Evolutionary conservation across 768 basidiomycete species (phyloP), one percentile per base, ranked within the genome.

Genomic region (Cyclocybe aegerita): DNA sequence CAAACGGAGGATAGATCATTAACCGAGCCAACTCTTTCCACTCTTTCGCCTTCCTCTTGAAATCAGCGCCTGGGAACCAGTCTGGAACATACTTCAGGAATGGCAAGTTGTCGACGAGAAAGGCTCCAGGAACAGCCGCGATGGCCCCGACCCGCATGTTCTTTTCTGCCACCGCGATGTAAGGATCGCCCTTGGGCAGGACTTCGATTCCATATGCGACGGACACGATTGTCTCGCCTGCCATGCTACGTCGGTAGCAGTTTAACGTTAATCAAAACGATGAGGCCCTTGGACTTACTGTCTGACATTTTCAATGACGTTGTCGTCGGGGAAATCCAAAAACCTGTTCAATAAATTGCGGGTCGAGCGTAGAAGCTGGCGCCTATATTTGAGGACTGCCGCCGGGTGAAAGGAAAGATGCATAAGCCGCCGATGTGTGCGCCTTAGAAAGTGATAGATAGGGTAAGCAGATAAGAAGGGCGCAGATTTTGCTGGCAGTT

Each of bases 151-250:
- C 61, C 6, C 69, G 54, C 9, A 73, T 50, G 6, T 73, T 71
- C 3, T 66, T 59, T 34, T 78, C 70, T 1, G 74, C 76, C 4
- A 70, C 62, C 0, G 60, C 54, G 23, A 82, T 66, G 53, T 71
- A 74, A 4, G 75, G 72, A 55, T 81, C 80, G 46, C 73, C 56
- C 16, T 61, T 48, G 0, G 72, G 65, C 31, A 65, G 50, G 2
- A 74, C 63, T 10, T 74, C 60, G 16, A 80, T 65, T 3, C 80
- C 81, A 51, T 81, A 81, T 0, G 74, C 71, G 7, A 76, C 52
- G 0, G 66, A 67, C 39, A 80, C 52, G 52, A 75, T 70, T 9
- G 65, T 56, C 3, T 70, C 62, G 0, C 69, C 68, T 0, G 68
- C 61, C 46, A 64, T 54, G 36, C 77, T 77, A 41, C 41, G 30